These are phyloP conservation scores for Lathyrus oleraceus DNA, from an alignment of 306 rosid genomes.

Conservation along the genomic window DNA sequence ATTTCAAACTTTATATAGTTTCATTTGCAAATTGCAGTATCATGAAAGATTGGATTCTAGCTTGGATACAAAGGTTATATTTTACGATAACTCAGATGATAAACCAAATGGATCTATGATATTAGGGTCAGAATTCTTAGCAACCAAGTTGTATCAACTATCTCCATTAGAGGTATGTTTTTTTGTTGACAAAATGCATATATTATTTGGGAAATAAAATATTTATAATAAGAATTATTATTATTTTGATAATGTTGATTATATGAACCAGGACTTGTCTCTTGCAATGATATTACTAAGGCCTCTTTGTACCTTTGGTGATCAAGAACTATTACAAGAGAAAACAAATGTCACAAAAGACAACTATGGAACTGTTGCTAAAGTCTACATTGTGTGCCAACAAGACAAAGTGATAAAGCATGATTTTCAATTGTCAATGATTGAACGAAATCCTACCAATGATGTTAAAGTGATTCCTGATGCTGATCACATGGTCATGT, in stretches of 20 bases:
- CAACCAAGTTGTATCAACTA: constrained; percentile 37
- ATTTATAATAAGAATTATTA: too few species aligned
- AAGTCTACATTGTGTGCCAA: constrained; percentile 42
- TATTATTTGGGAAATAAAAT: background rate
- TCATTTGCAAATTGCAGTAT: background rate
- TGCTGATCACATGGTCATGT: constrained; percentile 61
- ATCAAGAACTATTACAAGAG: constrained; percentile 9
- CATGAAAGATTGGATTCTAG: background rate
- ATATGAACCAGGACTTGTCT: constrained; percentile 37
- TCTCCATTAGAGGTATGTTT: constrained; percentile 46
- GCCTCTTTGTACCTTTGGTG: background rate
- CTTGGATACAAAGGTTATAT: constrained; percentile 10
- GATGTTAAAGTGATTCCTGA: constrained; percentile 41
- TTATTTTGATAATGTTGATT: too few species aligned
- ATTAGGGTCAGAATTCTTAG: constrained; percentile 36
- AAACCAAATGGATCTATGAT: constrained; percentile 3
- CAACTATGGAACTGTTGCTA: constrained; percentile 44
- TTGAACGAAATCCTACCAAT: constrained; percentile 34
- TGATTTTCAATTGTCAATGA: constrained; percentile 44
- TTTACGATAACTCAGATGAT: constrained; percentile 15
- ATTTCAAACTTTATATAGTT: background rate
- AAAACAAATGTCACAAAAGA: constrained; percentile 24
- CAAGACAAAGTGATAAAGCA: constrained; percentile 25
- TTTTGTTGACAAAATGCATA: background rate
- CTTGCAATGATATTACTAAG: constrained; percentile 44